phyloP scores from a whole-genome alignment of 257 asterid species.

The Forsythia suspensa region DNA sequence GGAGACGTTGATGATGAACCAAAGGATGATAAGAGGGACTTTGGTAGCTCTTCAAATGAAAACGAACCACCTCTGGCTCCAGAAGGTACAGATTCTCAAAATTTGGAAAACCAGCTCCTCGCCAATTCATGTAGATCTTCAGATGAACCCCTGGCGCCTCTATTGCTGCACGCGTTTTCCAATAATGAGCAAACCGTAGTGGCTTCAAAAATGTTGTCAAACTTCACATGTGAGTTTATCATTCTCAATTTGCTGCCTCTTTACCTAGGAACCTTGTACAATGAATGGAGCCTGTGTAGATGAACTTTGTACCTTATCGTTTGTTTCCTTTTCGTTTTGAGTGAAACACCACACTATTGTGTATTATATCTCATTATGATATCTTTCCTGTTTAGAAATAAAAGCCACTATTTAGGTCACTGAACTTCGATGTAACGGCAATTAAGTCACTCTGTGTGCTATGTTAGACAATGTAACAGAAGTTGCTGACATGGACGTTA shows the following conservation, averaged over 20 bases:
- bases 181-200: constrained; percentile 18
- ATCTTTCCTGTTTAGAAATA: too few relatives aligned
- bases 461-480: too few relatives aligned
- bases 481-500: too few relatives aligned
- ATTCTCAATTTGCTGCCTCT: constrained; percentile 26
- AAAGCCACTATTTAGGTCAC: too few relatives aligned
- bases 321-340: constrained; percentile 1
- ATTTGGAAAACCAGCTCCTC: constrained; percentile 2
- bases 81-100: constrained; percentile 44
- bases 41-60: constrained; percentile 33
- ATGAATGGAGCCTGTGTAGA: constrained; percentile 24
- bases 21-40: constrained; percentile 42
- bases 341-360: not conserved
- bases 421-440: too few relatives aligned
- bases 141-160: not conserved
- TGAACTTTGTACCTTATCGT: constrained; percentile 43
- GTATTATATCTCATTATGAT: not conserved
- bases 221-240: constrained; percentile 15
- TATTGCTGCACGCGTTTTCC: constrained; percentile 23
- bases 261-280: constrained; percentile 39
- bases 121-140: too few relatives aligned
- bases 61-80: constrained; percentile 55
- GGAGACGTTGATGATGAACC: constrained; percentile 42
- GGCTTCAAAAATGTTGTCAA: constrained; percentile 23
- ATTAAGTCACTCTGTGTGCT: too few relatives aligned